These are phyloP conservation scores for Helotiales sp. DNA, from an alignment of 2,329 filamentous ascomycete genomes.

Conservation along the genomic window DNA sequence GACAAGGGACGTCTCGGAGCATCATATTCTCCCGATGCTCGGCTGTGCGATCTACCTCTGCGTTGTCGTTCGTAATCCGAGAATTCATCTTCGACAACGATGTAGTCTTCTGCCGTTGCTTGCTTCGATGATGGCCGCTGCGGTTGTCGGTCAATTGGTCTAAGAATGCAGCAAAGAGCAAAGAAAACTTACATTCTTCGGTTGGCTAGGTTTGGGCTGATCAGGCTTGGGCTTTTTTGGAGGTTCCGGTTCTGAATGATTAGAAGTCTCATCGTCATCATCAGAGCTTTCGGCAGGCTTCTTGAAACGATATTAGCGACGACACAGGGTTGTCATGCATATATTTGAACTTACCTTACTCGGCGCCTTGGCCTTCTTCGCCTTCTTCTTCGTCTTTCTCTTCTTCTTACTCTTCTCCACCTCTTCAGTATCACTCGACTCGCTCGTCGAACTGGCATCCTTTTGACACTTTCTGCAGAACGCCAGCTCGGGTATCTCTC, in stretches of 20 bases:
- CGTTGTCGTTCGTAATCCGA: slow-evolving; percentile 16
- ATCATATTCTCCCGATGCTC: neutral
- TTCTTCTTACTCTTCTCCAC: slow-evolving; percentile 25
- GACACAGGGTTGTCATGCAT: neutral
- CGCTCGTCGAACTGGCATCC: slow-evolving; percentile 36
- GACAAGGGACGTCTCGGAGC: neutral
- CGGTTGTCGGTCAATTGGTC: neutral
- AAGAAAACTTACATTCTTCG: slow-evolving; percentile 14
- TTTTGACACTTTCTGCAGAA: slow-evolving; percentile 48
- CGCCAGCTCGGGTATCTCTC: slow-evolving; percentile 42
- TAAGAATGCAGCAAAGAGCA: neutral
- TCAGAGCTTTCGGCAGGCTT: slow-evolving; percentile 7
- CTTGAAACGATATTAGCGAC: neutral
- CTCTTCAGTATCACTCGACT: slow-evolving; percentile 17
- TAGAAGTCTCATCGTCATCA: neutral
- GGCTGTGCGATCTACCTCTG: slow-evolving; percentile 18
- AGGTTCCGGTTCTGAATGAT: neutral
- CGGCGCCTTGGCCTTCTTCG: slow-evolving; percentile 6
- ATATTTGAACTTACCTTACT: slow-evolving; percentile 7
- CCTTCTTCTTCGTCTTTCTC: slow-evolving; percentile 19
- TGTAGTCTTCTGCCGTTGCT: slow-evolving; percentile 18
- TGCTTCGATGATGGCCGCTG: neutral
- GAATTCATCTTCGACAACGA: slow-evolving; percentile 26
- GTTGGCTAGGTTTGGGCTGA: neutral
- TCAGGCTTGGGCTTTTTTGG: slow-evolving; percentile 8